These are phyloP conservation scores for Tetragonia tetragonoides DNA, from an alignment of 148 eudicot species.

Conservation along the genomic window DNA sequence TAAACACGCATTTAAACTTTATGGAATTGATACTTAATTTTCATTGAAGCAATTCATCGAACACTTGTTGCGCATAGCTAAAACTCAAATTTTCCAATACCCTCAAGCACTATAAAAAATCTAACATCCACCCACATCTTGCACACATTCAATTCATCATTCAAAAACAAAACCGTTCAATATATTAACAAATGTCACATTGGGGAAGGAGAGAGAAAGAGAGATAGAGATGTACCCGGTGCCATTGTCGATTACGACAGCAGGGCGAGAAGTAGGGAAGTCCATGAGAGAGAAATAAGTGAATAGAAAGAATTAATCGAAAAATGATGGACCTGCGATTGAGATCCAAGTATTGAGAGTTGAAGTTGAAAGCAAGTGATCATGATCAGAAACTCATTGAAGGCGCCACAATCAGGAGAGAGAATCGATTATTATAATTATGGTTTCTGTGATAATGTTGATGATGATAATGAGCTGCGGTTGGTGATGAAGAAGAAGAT, in stretches of 20 bases:
- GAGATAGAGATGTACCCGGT: slow-evolving; percentile 55
- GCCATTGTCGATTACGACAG: slow-evolving; percentile 92
- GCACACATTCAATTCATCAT: background rate
- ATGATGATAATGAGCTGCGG: background rate
- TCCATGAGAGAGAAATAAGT: slow-evolving; percentile 44
- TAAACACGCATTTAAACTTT: too few relatives aligned
- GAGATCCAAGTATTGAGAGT: slow-evolving; percentile 43
- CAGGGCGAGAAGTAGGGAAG: slow-evolving; percentile 74
- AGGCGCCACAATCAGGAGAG: slow-evolving; percentile 14
- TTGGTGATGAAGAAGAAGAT: background rate
- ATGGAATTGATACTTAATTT: background rate
- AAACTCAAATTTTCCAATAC: slow-evolving; percentile 6
- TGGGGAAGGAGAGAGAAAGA: background rate
- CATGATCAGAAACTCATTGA: slow-evolving; percentile 37
- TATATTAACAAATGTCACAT: background rate
- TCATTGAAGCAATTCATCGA: slow-evolving; percentile 23
- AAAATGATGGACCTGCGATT: slow-evolving; percentile 43
- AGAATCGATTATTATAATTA: background rate
- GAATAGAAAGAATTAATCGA: background rate
- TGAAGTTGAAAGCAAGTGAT: slow-evolving; percentile 35
- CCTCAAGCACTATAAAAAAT: background rate
- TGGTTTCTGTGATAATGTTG: slow-evolving; percentile 1
- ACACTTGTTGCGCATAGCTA: slow-evolving; percentile 23
- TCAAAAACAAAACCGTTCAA: background rate
- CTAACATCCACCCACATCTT: slow-evolving; percentile 13